A percentile compares a stretch with the other conserved stretches of the same genome.
Evolutionary conservation across 805 yeast genomes (phyloP).

Genomic region (Schwanniomyces polymorphus): DNA sequence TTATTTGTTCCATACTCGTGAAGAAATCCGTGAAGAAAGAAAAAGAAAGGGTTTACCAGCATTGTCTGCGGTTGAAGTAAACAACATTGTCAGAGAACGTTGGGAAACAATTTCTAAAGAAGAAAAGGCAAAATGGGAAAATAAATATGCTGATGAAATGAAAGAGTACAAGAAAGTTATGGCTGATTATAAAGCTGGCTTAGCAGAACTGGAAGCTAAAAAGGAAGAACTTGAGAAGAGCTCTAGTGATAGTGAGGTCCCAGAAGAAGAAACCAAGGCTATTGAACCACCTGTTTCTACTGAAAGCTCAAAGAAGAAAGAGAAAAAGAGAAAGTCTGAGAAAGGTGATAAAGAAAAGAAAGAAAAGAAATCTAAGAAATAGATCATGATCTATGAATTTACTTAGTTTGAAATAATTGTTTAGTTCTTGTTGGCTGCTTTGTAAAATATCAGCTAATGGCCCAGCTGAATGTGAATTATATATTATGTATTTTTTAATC

Average conservation of each 20-base stretch:
- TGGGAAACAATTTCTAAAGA: slow-evolving; percentile 75
- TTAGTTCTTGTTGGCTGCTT: neutral
- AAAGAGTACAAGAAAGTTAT: slow-evolving; percentile 30
- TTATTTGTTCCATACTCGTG: slow-evolving; percentile 73
- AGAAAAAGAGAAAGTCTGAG: slow-evolving; percentile 31
- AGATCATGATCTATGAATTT: neutral
- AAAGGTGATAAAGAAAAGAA: slow-evolving; percentile 15
- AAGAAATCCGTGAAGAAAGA: slow-evolving; percentile 68
- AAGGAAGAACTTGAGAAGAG: slow-evolving; percentile 1
- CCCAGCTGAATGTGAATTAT: neutral
- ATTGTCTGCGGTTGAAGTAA: slow-evolving; percentile 72
- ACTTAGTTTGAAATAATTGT: neutral
- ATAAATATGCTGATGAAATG: slow-evolving; percentile 50
- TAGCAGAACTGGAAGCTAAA: slow-evolving; percentile 7
- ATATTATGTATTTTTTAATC: neutral
- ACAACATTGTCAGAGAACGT: slow-evolving; percentile 71
- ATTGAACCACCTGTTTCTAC: neutral
- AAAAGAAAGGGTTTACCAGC: slow-evolving; percentile 55
- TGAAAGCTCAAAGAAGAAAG: slow-evolving; percentile 43
- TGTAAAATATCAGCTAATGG: neutral
- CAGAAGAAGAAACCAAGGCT: neutral
- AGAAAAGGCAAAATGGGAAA: slow-evolving; percentile 72
- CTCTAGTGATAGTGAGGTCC: neutral
- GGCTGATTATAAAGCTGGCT: slow-evolving; percentile 32
- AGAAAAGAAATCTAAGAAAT: slow-evolving; percentile 12